These are phyloP conservation scores for Chalciporus pseudorubinellus DNA, from an alignment of 768 basidiomycete genomes.

Conservation along the genomic window DNA sequence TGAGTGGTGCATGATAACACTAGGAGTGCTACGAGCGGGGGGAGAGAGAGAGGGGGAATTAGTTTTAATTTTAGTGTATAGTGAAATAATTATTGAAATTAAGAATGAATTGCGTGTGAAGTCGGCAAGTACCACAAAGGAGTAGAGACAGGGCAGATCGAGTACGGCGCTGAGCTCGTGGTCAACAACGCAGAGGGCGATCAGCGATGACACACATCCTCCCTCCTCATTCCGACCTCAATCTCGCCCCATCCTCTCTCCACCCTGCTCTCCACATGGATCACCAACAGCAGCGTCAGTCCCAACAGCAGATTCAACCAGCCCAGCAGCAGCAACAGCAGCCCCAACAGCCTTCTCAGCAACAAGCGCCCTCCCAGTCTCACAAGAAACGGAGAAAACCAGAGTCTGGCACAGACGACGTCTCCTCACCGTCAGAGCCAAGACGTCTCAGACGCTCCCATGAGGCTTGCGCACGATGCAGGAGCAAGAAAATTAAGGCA, in stretches of 20 bases:
- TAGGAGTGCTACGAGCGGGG: too few species aligned
- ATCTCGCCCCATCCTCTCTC: constrained; percentile 46
- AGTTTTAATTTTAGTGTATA: constrained; percentile 1
- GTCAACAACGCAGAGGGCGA: constrained; percentile 17
- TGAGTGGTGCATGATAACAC: constrained; percentile 19
- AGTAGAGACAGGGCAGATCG: constrained; percentile 5
- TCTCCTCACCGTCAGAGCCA: constrained; percentile 59
- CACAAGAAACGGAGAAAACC: constrained; percentile 61
- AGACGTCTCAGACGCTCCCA: constrained; percentile 83
- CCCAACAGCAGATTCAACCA: constrained; percentile 41
- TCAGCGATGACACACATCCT: constrained; percentile 47
- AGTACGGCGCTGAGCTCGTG: constrained; percentile 18
- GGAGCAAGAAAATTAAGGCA: constrained; percentile 96
- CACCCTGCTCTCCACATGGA: constrained; percentile 72
- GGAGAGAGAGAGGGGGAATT: neutral
- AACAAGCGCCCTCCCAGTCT: constrained; percentile 35
- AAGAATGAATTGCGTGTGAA: constrained; percentile 8
- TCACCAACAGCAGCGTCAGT: constrained; percentile 49
- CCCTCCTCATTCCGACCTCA: constrained; percentile 45
- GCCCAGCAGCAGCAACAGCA: constrained; percentile 37
- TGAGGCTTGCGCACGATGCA: constrained; percentile 90
- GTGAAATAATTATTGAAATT: constrained; percentile 9
- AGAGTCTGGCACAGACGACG: constrained; percentile 55
- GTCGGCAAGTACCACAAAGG: constrained; percentile 27
- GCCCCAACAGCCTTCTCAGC: constrained; percentile 30